Percentiles rank a stretch among this genome's conserved stretches.
Conservation (phyloP, 306 rosid species). For the Argentina anserina region DNA sequence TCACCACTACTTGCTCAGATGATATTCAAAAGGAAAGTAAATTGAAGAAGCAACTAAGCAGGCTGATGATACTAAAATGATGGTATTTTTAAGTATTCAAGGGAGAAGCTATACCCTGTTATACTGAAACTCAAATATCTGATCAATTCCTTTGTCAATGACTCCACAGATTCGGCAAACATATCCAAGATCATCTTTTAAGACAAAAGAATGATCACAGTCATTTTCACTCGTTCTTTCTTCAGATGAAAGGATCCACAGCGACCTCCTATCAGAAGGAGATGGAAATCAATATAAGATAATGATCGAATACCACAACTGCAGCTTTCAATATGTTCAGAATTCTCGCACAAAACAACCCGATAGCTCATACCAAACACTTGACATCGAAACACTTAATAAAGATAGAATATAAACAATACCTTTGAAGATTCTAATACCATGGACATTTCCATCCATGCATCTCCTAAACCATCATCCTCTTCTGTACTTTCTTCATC, state of each 20-base stretch:
- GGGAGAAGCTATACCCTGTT: slow-evolving; percentile 36
- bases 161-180: slow-evolving; percentile 92
- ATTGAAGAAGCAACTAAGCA: too few species aligned
- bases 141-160: slow-evolving; percentile 67
- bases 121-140: slow-evolving; percentile 84
- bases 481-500: slow-evolving; percentile 48
- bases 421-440: slow-evolving; percentile 77
- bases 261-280: slow-evolving; percentile 49
- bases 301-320: not conserved
- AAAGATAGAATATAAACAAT: slow-evolving; percentile 6
- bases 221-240: slow-evolving; percentile 41
- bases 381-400: not conserved
- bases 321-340: not conserved
- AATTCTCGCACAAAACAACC: not conserved
- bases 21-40: too few species aligned
- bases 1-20: too few species aligned
- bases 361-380: not conserved
- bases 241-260: slow-evolving; percentile 36
- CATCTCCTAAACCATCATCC: slow-evolving; percentile 71
- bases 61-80: slow-evolving; percentile 1
- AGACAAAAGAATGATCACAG: slow-evolving; percentile 85
- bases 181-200: slow-evolving; percentile 88
- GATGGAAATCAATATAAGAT: not conserved
- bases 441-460: slow-evolving; percentile 89
- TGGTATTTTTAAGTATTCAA: not conserved